Conservation (phyloP, 176 grass and related monocot species). For the Avena atlantica region DNA sequence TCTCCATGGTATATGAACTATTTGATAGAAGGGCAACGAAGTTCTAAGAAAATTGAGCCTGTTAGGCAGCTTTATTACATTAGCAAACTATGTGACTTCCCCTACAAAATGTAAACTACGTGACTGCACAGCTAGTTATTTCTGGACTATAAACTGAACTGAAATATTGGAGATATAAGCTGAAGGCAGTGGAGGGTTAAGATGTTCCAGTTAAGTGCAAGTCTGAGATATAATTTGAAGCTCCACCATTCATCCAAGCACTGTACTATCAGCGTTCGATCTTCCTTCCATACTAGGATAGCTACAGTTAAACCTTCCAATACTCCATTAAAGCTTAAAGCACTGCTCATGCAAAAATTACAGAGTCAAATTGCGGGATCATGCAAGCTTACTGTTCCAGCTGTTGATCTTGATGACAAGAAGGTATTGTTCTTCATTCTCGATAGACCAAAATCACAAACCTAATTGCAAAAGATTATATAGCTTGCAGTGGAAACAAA, state of each 20-base stretch:
- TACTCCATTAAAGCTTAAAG: conserved; percentile 19
- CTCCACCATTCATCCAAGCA: not conserved
- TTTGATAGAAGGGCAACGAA: conserved; percentile 19
- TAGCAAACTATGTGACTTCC: conserved; percentile 1
- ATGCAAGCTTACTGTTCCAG: conserved; percentile 89
- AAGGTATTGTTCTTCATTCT: conserved; percentile 96
- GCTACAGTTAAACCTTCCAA: conserved; percentile 41
- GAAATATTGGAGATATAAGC: not conserved
- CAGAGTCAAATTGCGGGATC: not conserved
- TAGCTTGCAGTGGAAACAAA: conserved; percentile 20
- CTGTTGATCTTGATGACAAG: conserved; percentile 97
- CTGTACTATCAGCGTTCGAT: not conserved
- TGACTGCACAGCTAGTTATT: conserved; percentile 19
- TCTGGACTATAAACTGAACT: conserved; percentile 17
- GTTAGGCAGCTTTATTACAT: not conserved
- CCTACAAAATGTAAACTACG: not conserved
- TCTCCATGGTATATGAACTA: not conserved
- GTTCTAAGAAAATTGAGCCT: not conserved
- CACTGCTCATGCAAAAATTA: not conserved
- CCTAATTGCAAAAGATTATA: conserved; percentile 58
- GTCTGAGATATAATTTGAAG: conserved; percentile 29
- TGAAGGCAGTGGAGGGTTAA: not conserved
- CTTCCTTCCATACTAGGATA: conserved; percentile 26
- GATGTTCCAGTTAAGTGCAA: conserved; percentile 7
- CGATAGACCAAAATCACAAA: conserved; percentile 99